Evolutionary conservation across 768 basidiomycete genomes (phyloP), one percentile per base, ranked within the genome.

Genomic region (Saitozyma podzolica): DNA sequence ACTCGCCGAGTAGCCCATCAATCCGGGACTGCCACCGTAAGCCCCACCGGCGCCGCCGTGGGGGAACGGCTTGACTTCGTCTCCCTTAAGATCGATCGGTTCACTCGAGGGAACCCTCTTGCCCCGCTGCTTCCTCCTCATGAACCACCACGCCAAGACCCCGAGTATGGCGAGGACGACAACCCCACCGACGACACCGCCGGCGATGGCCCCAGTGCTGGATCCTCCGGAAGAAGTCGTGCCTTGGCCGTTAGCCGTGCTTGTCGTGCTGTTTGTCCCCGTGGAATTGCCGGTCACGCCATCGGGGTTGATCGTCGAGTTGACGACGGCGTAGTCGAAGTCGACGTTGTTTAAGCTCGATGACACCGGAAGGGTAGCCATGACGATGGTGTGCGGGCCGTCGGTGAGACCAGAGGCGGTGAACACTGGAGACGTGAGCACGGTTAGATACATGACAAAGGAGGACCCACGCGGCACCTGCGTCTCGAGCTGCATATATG

Each of bases 131-230:
- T 17, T 64, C 20, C 64, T 50, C 39, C 61, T 69, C 37, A 66
- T 54, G 47, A 62, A 54, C 29, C 67, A 62, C 62, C 66, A 70
- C 9, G 59, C 42, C 40, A 72, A 40, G 9, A 63, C 56, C 9
- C 55, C 66, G 13, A 76, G 55, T 3, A 76, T 19, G 39, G 62
- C 69, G 13, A 78, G 58, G 42, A 65, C 76, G n/a, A 66, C 67
- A 1, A 75, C 59, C 19, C 69, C 71, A 6, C 69, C 71, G 40
- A 66, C 67, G 8, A 73, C 72, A 20, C 74, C 74, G 49, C 69
- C 69, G 16, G 60, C 69, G 51, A 78, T 78, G 7, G 74, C 68
- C 19, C 68, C 73, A 20, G 58, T 50, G 50, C 10, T 9, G n/a
- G 45, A 47, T 47, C 45, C n/a, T 11, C 45, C n/a, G 13, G 29